A percentile compares a stretch with the other conserved stretches of the same genome.
Evolutionary conservation across 257 asterid genomes (phyloP).

Genomic region (Solanum dulcamara): DNA sequence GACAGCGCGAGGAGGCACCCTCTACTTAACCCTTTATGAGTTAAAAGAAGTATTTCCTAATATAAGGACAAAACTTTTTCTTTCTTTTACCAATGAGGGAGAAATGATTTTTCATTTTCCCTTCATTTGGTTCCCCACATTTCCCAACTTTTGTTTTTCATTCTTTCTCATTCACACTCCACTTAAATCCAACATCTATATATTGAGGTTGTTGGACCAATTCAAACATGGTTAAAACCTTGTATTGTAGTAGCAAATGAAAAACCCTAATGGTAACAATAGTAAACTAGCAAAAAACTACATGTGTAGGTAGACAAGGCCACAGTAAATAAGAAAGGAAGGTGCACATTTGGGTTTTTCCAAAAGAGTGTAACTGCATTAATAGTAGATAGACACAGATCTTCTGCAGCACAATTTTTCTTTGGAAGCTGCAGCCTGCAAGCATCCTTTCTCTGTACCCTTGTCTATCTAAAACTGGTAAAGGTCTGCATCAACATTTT

Average conservation of each 20-base stretch:
- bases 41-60: no score
- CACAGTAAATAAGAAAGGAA: not conserved
- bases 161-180: no score
- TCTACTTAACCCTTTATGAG: no score
- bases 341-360: not conserved
- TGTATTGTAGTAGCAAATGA: not conserved
- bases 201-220: not conserved
- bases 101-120: no score
- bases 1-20: no score
- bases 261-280: not conserved
- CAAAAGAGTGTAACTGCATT: not conserved
- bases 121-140: no score
- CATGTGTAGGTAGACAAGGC: not conserved
- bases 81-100: no score
- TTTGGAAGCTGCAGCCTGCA: not conserved
- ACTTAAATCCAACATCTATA: no score
- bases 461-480: not conserved
- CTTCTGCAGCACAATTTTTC: not conserved
- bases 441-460: not conserved
- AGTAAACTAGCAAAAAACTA: not conserved
- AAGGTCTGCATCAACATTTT: not conserved
- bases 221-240: not conserved
- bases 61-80: no score
- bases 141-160: no score
- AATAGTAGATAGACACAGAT: not conserved